Conservation (phyloP, 306 rosid species). For the Pachyrhizus erosus region DNA sequence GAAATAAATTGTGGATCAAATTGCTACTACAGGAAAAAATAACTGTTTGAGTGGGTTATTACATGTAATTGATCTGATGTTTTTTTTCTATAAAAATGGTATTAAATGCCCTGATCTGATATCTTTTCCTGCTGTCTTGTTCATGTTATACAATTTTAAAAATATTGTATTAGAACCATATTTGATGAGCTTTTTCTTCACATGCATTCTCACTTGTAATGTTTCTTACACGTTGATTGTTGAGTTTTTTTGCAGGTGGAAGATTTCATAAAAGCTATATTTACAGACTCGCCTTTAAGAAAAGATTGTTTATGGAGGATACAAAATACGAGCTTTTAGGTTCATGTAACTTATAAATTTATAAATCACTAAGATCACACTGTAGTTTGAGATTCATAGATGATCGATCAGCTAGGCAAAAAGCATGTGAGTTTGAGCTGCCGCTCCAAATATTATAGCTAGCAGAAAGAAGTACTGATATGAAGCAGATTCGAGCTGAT, state of each 20-base stretch:
- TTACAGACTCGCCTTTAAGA: slow-evolving; percentile 81
- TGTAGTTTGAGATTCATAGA: slow-evolving; percentile 18
- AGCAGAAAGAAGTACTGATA: slow-evolving; percentile 11
- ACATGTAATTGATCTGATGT: neutral
- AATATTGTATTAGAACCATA: slow-evolving; percentile 7
- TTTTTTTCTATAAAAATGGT: too few species aligned
- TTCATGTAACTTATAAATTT: slow-evolving; percentile 21
- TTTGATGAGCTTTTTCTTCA: slow-evolving; percentile 9
- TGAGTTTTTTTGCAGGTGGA: slow-evolving; percentile 58
- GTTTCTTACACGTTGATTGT: neutral
- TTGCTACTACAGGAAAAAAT: too few species aligned
- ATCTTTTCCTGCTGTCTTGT: neutral
- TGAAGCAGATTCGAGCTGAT: slow-evolving; percentile 11
- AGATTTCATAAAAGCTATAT: slow-evolving; percentile 85
- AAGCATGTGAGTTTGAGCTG: slow-evolving; percentile 31
- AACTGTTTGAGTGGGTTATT: neutral
- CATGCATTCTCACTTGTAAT: neutral
- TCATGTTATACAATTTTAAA: neutral
- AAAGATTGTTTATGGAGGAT: slow-evolving; percentile 84
- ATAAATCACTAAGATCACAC: neutral
- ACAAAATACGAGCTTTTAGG: slow-evolving; percentile 55
- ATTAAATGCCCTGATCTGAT: too few species aligned
- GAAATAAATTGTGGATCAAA: too few species aligned
- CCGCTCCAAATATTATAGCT: slow-evolving; percentile 30
- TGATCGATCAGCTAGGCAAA: neutral